Conservation (phyloP, 768 basidiomycete genomes). For the Amanita brunnescens region DNA sequence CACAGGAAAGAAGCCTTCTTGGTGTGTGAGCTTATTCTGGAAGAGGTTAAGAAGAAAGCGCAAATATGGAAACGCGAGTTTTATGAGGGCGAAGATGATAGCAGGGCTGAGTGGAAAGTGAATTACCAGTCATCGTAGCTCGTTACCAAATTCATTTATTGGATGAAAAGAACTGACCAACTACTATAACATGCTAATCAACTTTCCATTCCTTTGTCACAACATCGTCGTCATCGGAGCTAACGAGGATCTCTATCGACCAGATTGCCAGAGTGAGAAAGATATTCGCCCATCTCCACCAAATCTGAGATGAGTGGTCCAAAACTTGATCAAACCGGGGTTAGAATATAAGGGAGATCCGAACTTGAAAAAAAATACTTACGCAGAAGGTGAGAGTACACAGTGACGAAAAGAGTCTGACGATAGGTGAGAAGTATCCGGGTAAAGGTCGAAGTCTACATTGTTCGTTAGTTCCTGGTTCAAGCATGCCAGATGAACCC, state of each 20-base stretch:
- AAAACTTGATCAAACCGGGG: conserved; percentile 40
- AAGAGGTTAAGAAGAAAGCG: conserved; percentile 72
- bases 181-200: conserved; percentile 34
- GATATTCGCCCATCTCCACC: conserved; percentile 91
- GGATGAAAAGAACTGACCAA: not conserved
- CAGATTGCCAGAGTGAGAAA: conserved; percentile 80
- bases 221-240: conserved; percentile 66
- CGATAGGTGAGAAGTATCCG: conserved; percentile 72
- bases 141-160: not conserved
- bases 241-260: conserved; percentile 74
- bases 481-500: conserved; percentile 8
- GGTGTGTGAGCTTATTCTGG: conserved; percentile 77
- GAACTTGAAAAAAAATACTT: conserved; percentile 20
- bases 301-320: conserved; percentile 84
- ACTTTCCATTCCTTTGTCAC: conserved; percentile 70
- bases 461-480: conserved; percentile 7
- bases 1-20: conserved; percentile 77
- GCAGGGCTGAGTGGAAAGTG: conserved; percentile 61
- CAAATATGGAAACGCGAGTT: conserved; percentile 93
- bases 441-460: conserved; percentile 68
- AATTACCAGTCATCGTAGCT: conserved; percentile 31
- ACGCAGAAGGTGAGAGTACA: conserved; percentile 83
- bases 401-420: conserved; percentile 77
- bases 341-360: not conserved
- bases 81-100: conserved; percentile 62